Percentiles rank a stretch among this genome's conserved stretches.
Conservation (phyloP, 23 red algal genomes). For the Porphyridium purpureum region DNA sequence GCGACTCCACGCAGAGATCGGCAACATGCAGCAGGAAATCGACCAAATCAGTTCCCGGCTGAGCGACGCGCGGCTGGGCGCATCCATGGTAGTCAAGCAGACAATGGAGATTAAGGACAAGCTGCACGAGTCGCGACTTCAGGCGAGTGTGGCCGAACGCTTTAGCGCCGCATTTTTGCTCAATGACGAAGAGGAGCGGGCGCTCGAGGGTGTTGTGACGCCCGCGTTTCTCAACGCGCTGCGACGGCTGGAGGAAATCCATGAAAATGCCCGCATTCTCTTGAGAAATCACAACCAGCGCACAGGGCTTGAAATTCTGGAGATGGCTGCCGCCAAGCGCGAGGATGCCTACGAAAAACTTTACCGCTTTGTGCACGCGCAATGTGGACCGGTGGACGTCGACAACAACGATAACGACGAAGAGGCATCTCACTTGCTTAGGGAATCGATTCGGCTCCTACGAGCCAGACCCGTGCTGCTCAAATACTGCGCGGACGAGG, state of each 20-base stretch:
- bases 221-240: conserved; percentile 31
- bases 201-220: conserved; percentile 24
- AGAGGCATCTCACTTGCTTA: conserved; percentile 14
- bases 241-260: conserved; percentile 31
- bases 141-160: conserved; percentile 12
- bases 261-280: conserved; percentile 19
- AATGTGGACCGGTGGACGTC: conserved; percentile 45
- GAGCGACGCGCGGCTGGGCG: conserved; percentile 30
- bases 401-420: conserved; percentile 39
- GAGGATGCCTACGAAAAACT: conserved; percentile 72
- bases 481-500: conserved; percentile 45
- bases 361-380: conserved; percentile 48
- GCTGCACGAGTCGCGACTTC: conserved; percentile 15
- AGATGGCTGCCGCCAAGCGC: conserved; percentile 55
- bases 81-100: conserved; percentile 21
- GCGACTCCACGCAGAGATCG: conserved; percentile 5
- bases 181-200: conserved; percentile 3
- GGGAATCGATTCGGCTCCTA: conserved; percentile 36
- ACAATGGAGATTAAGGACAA: conserved; percentile 27
- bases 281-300: conserved; percentile 20
- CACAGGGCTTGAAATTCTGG: conserved; percentile 32
- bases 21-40: conserved; percentile 29
- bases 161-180: conserved; percentile 56
- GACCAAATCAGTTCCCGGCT: conserved; percentile 27
- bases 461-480: conserved; percentile 53